Evolutionary conservation across 2,329 filamentous ascomycete genomes (phyloP), one percentile per base, ranked within the genome.

Genomic region (Calonectria pauciramosa): DNA sequence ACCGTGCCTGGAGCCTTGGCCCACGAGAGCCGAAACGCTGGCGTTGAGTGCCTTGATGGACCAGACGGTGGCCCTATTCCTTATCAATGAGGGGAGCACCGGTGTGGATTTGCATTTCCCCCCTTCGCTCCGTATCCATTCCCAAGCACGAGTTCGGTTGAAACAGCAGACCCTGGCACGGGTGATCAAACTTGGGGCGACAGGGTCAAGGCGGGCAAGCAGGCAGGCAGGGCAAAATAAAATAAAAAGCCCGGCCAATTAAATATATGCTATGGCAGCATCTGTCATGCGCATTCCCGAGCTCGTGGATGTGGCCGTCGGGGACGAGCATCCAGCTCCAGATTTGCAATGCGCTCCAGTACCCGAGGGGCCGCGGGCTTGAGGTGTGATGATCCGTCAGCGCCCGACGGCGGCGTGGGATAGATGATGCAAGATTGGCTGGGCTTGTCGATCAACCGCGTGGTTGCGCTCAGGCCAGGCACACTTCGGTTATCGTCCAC

Each of bases 21-120:
- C 65, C 71, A 36, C 47, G 30, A 63, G 49, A 28, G 38, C 38
- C 73, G 77, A 78, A 80, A 79, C 77, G 65, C 71, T 54, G 76
- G 76, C 30, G 74, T 68, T 70, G 56, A 34, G 26, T 66, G 23
- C 70, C 56, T 70, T 65, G 67, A 68, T 72, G 66, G 38, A 47
- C 41, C 44, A 23, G 20, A 41, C 9, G 36, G 54, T 67, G 69
- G 36, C 30, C 13, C 23, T 32, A 28, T 60, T 20, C 34, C 32
- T 68, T 68, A 51, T 18, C 34, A 54, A 65, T 65, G 47, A 28
- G 51, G 23, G 68, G 18, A 44, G 59, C 63, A 36, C 34, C 26
- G 30, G 41, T 47, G 26, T 28, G 18, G 44, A 59, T 20, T 16
- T 28, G 32, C 10, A 65, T 54, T 64, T 41, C 28, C 54, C n/a